A percentile compares a stretch with the other conserved stretches of the same genome.
Conservation (phyloP, 257 asterid species). For the Solanum sejunctum region DNA sequence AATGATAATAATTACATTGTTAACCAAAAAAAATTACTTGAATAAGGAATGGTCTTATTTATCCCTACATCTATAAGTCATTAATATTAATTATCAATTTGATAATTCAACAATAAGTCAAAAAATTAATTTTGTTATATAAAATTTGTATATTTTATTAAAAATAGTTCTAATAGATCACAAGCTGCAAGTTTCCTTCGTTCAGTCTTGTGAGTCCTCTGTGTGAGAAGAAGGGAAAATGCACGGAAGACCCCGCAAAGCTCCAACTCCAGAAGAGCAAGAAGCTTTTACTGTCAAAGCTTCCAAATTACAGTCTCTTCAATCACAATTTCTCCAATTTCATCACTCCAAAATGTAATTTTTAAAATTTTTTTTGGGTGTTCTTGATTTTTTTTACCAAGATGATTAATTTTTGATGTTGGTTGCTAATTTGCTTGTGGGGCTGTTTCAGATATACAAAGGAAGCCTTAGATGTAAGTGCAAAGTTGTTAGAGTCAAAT, state of each 20-base stretch:
- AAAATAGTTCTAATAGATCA: not conserved
- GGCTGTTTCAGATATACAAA: slow-evolving; percentile 48
- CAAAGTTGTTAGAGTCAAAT: slow-evolving; percentile 56
- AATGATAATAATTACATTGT: too few species aligned
- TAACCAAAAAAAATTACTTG: too few species aligned
- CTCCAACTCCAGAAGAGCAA: slow-evolving; percentile 46
- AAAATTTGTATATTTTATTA: too few species aligned
- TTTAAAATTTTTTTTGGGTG: not conserved
- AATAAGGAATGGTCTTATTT: too few species aligned
- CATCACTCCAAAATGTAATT: slow-evolving; percentile 56
- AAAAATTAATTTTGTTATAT: too few species aligned
- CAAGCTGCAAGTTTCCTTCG: not conserved
- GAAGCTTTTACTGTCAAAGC: slow-evolving; percentile 50
- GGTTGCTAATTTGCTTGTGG: not conserved
- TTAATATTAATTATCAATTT: too few species aligned
- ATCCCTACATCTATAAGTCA: too few species aligned
- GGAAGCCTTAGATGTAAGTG: slow-evolving; percentile 70
- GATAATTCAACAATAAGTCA: too few species aligned
- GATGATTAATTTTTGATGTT: not conserved
- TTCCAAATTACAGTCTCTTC: slow-evolving; percentile 63
- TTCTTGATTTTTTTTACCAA: not conserved
- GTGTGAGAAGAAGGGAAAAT: slow-evolving; percentile 14
- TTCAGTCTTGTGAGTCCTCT: not conserved
- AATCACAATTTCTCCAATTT: slow-evolving; percentile 61
- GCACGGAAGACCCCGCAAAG: slow-evolving; percentile 84